Percentiles rank a stretch among this genome's conserved stretches.
Evolutionary conservation across 2,329 filamentous ascomycete species (phyloP).

Genomic region (Penicillium glabrum): DNA sequence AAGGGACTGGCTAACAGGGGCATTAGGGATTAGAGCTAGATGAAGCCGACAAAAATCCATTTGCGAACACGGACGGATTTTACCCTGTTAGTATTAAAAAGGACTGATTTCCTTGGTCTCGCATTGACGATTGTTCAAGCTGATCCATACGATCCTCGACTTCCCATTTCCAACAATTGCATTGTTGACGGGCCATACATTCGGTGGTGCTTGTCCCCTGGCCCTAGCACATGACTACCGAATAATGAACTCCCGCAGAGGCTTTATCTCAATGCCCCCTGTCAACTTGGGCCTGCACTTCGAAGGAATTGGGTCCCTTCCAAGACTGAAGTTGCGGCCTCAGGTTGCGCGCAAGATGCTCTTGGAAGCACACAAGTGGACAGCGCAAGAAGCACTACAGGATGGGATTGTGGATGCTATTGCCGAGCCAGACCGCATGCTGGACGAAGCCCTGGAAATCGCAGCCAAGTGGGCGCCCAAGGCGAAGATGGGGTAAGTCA

Average conservation of each 20-base stretch:
- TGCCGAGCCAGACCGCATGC: slow-evolving; percentile 51
- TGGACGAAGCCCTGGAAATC: slow-evolving; percentile 45
- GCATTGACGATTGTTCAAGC: slow-evolving; percentile 16
- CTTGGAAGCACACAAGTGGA: slow-evolving; percentile 57
- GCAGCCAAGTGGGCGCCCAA: slow-evolving; percentile 46
- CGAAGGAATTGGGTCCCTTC: slow-evolving; percentile 54
- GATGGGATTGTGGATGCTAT: slow-evolving; percentile 57
- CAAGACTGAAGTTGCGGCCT: slow-evolving; percentile 53
- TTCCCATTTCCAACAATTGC: slow-evolving; percentile 52
- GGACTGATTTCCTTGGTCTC: slow-evolving; percentile 12
- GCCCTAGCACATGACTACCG: slow-evolving; percentile 51
- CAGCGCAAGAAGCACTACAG: slow-evolving; percentile 50
- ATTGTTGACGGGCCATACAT: slow-evolving; percentile 50
- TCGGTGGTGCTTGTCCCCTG: slow-evolving; percentile 51
- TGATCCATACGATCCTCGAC: slow-evolving; percentile 51
- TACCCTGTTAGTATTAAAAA: slow-evolving; percentile 43
- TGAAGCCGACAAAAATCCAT: slow-evolving; percentile 50
- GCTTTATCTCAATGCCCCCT: slow-evolving; percentile 53
- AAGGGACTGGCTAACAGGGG: neutral
- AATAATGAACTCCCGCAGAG: slow-evolving; percentile 48
- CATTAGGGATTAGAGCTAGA: slow-evolving; percentile 47
- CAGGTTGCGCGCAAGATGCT: slow-evolving; percentile 57
- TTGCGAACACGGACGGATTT: slow-evolving; percentile 59
- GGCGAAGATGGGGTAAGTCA: slow-evolving; percentile 29
- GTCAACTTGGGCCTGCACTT: slow-evolving; percentile 58